Base-by-base conservation (phyloP, 768 basidiomycete species). In the Mycena sanguinolenta region DNA sequence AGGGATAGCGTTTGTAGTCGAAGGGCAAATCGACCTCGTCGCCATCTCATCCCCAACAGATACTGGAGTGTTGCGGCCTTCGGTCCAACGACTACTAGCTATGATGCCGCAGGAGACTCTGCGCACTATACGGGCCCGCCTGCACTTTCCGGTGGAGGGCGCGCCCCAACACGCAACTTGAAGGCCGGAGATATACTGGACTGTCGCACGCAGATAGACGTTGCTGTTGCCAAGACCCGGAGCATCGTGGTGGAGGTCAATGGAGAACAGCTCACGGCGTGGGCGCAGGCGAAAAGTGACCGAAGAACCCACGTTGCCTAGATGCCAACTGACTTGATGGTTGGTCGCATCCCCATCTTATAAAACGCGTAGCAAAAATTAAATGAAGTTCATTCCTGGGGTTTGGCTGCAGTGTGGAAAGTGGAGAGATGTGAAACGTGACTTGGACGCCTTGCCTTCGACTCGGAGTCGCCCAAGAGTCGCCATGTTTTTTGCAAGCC, bases 41-140 rank as follows among this genome's bases (percentile, higher is more conserved):
- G 27, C 27, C 27, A 16, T 27, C 6, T 17, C 32, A 2, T 30
- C 46, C 2, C 1, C 62, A 1, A 14, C 46, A 6, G 49, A 23
- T 25, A 13, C 52, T 2, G 28, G 61, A 6, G 61, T 49, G 21
- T 12, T 62, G 23, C 55, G 63, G 2, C 68, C 63, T 1, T 70
- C 61, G 17, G 28, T 60, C 16, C 58, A 60, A 27, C 39, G 58
- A 13, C 27, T 60, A 17, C 14, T 60, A 19, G 9, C 42, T 6
- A 60, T 60, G 58, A 3, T 46, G 27, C 42, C 58, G 1, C 16
- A 42, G 7, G 42, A 44, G 42, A 32, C 36, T 14, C 14, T 60
- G 42, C 58, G 42, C 19, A 42, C 44, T 10, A 27, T 60, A 25
- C 58, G 17, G 17, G 58, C 42, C 25, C 58, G 58, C 27, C 32